Evolutionary conservation across 2,329 filamentous ascomycete species (phyloP).

Genomic region (Pseudogymnoascus sp.): DNA sequence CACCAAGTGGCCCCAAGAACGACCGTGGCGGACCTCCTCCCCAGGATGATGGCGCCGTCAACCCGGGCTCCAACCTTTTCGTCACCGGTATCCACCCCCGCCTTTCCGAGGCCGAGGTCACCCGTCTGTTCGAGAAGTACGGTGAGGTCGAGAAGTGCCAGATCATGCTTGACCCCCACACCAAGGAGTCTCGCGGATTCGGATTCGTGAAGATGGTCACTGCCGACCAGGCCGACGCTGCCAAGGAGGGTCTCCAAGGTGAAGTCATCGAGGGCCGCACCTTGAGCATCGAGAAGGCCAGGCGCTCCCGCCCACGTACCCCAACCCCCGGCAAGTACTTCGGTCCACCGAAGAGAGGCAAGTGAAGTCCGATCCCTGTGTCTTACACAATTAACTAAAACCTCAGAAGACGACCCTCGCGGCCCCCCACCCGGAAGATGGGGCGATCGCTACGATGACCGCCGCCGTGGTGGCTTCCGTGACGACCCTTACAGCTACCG

Average conservation of each 20-base stretch:
- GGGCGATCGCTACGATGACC: slow-evolving; percentile 55
- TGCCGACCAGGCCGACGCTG: slow-evolving; percentile 88
- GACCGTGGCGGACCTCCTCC: slow-evolving; percentile 37
- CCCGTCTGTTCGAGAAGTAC: slow-evolving; percentile 96
- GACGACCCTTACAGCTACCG: slow-evolving; percentile 54
- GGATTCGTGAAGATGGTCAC: slow-evolving; percentile 99
- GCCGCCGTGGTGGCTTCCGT: slow-evolving; percentile 43
- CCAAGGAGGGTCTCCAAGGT: slow-evolving; percentile 91
- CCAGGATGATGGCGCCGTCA: slow-evolving; percentile 71
- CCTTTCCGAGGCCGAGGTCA: slow-evolving; percentile 81
- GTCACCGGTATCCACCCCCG: slow-evolving; percentile 96
- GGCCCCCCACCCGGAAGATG: slow-evolving; percentile 38
- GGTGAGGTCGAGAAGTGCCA: slow-evolving; percentile 98
- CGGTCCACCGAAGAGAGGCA: slow-evolving; percentile 93
- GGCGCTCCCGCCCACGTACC: slow-evolving; percentile 86
- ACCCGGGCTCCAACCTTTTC: slow-evolving; percentile 96
- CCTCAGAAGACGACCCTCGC: slow-evolving; percentile 46
- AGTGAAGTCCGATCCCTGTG: slow-evolving; percentile 41
- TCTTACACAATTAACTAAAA: slow-evolving; percentile 27
- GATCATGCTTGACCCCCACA: slow-evolving; percentile 98
- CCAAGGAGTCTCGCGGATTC: slow-evolving; percentile 96
- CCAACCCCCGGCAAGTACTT: slow-evolving; percentile 99
- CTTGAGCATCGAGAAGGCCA: slow-evolving; percentile 97
- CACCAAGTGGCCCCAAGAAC: slow-evolving; percentile 42
- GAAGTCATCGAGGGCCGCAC: slow-evolving; percentile 93